These are phyloP conservation scores for Pneumocystis oryctolagi DNA, from an alignment of 1,139 yeast species.

Conservation along the genomic window DNA sequence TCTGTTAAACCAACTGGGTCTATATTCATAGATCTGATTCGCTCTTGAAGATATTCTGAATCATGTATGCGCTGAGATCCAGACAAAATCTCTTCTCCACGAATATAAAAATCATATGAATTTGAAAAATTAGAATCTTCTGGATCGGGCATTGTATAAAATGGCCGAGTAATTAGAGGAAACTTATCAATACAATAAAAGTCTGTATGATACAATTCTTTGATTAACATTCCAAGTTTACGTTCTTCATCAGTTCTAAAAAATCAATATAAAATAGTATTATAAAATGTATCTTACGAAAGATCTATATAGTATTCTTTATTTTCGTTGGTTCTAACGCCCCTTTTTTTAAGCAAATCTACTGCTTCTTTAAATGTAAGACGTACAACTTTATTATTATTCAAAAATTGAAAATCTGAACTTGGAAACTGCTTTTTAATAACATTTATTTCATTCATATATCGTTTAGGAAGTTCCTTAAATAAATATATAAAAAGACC, in stretches of 20 bases:
- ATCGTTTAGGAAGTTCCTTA: slow-evolving; percentile 64
- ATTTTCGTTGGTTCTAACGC: slow-evolving; percentile 65
- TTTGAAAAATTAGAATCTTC: slow-evolving; percentile 44
- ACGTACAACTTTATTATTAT: slow-evolving; percentile 78
- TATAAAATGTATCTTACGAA: not conserved
- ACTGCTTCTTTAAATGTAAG: slow-evolving; percentile 85
- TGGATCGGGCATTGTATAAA: slow-evolving; percentile 98
- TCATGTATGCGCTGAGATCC: slow-evolving; percentile 99
- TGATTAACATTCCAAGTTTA: slow-evolving; percentile 75
- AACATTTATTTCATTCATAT: slow-evolving; percentile 64
- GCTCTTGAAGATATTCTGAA: slow-evolving; percentile 59
- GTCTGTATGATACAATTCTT: slow-evolving; percentile 90
- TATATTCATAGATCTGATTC: slow-evolving; percentile 72
- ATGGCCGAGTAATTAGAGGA: slow-evolving; percentile 93
- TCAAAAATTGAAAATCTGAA: slow-evolving; percentile 90
- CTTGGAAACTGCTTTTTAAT: slow-evolving; percentile 85
- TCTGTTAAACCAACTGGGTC: slow-evolving; percentile 65
- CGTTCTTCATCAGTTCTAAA: slow-evolving; percentile 89
- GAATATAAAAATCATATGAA: slow-evolving; percentile 95
- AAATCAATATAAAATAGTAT: slow-evolving; percentile 28
- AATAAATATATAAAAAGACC: slow-evolving; percentile 83
- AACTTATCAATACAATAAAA: slow-evolving; percentile 95
- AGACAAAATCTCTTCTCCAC: slow-evolving; percentile 96
- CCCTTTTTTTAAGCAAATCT: slow-evolving; percentile 64
- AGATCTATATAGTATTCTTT: slow-evolving; percentile 28